Percentiles rank a stretch among this genome's conserved stretches.
Evolutionary conservation across 2,329 filamentous ascomycete genomes (phyloP).

Genomic region (Diaporthe sp.): DNA sequence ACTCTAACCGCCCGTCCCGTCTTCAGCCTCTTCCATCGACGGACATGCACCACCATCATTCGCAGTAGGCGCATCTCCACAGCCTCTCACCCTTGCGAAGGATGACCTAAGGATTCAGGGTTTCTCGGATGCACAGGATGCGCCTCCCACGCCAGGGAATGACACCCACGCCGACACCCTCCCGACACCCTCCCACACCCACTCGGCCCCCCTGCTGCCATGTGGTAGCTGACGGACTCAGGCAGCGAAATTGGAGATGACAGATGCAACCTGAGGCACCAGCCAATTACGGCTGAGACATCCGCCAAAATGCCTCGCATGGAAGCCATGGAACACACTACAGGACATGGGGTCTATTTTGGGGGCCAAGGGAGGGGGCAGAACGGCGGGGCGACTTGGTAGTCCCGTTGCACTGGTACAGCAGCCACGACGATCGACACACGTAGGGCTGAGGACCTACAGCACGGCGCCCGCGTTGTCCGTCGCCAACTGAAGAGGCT

Average conservation of each 20-base stretch:
- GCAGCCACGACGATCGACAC: slow-evolving; percentile 23
- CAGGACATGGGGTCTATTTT: slow-evolving; percentile 19
- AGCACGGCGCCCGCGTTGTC: not conserved
- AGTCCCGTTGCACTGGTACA: slow-evolving; percentile 22
- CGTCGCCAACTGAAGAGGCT: not conserved
- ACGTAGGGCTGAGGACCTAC: slow-evolving; percentile 32
- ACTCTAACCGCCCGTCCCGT: slow-evolving; percentile 29
- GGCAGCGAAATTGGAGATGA: slow-evolving; percentile 18
- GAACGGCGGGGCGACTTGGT: slow-evolving; percentile 27
- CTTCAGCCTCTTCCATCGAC: slow-evolving; percentile 34
- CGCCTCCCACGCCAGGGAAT: slow-evolving; percentile 28
- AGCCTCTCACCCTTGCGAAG: slow-evolving; percentile 31
- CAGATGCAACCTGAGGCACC: slow-evolving; percentile 18
- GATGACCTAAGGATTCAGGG: slow-evolving; percentile 35
- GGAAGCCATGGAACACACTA: slow-evolving; percentile 12
- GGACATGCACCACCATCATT: slow-evolving; percentile 18
- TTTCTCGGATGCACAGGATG: slow-evolving; percentile 27
- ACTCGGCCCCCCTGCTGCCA: slow-evolving; percentile 22
- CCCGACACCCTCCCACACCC: too few species aligned
- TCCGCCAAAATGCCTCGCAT: slow-evolving; percentile 10
- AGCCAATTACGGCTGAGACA: slow-evolving; percentile 27
- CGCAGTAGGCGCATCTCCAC: slow-evolving; percentile 22
- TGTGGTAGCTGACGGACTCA: slow-evolving; percentile 30
- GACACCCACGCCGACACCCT: slow-evolving; percentile 10
- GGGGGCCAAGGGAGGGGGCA: slow-evolving; percentile 26